Conservation (phyloP, 1,284 basidiomycete genomes). For the Pterulicium gracile region DNA sequence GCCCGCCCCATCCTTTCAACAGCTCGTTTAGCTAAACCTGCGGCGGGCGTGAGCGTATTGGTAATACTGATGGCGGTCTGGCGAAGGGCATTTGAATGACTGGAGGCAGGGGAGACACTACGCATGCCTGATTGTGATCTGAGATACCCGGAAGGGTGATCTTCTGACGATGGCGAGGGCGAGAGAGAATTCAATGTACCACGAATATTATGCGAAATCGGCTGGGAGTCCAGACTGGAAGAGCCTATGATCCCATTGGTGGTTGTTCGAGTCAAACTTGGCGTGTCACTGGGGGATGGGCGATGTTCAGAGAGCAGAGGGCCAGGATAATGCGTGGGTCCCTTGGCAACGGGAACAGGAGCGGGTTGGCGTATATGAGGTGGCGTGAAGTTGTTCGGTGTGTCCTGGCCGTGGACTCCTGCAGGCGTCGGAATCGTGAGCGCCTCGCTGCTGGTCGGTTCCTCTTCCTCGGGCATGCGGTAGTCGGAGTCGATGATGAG, state of each 20-base stretch:
- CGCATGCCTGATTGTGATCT: too few species aligned
- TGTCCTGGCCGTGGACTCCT: slow-evolving; percentile 9
- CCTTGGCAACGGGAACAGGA: slow-evolving; percentile 12
- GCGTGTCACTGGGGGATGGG: slow-evolving; percentile 20
- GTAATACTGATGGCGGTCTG: slow-evolving; percentile 46
- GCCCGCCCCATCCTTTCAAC: slow-evolving; percentile 65
- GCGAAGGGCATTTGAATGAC: slow-evolving; percentile 7
- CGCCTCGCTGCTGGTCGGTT: slow-evolving; percentile 17
- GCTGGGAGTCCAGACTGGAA: slow-evolving; percentile 23
- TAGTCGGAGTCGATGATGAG: slow-evolving; percentile 57
- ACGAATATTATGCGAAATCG: slow-evolving; percentile 32
- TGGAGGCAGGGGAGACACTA: background rate
- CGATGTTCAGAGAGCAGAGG: slow-evolving; percentile 13
- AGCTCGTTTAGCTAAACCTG: slow-evolving; percentile 63
- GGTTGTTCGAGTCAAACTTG: slow-evolving; percentile 28
- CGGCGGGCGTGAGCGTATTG: slow-evolving; percentile 51
- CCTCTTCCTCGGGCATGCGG: slow-evolving; percentile 39
- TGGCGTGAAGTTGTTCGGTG: slow-evolving; percentile 56
- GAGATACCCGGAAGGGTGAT: slow-evolving; percentile 15
- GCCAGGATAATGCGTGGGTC: slow-evolving; percentile 8
- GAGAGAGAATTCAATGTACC: slow-evolving; percentile 25
- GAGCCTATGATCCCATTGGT: slow-evolving; percentile 32
- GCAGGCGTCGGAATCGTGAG: too few species aligned
- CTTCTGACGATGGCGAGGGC: slow-evolving; percentile 19
- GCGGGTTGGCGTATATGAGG: slow-evolving; percentile 21